These are phyloP conservation scores for Meyerozyma guilliermondii DNA, from an alignment of 1,139 yeast genomes.

Conservation along the genomic window DNA sequence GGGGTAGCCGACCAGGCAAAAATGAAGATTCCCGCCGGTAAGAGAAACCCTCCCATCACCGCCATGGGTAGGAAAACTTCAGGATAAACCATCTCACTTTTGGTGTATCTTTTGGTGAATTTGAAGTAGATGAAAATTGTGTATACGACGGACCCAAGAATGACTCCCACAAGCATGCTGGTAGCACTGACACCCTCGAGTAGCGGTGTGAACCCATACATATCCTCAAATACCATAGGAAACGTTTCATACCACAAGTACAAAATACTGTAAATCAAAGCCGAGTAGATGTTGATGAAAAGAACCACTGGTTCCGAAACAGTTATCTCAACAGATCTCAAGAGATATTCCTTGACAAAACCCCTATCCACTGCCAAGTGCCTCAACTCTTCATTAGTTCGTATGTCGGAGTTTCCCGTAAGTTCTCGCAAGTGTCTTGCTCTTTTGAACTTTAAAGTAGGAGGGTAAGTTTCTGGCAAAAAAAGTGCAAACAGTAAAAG, in stretches of 20 bases:
- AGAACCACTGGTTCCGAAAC: constrained; percentile 42
- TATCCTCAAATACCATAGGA: constrained; percentile 47
- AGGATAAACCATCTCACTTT: constrained; percentile 23
- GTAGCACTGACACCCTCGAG: constrained; percentile 45
- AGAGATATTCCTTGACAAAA: constrained; percentile 36
- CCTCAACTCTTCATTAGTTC: constrained; percentile 19
- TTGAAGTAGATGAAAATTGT: constrained; percentile 15
- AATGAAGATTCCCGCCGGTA: constrained; percentile 43
- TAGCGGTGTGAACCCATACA: constrained; percentile 43
- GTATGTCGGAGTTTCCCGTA: constrained; percentile 28
- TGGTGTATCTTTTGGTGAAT: constrained; percentile 21
- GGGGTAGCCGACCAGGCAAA: constrained; percentile 47
- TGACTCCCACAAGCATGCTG: constrained; percentile 37
- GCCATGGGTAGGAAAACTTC: constrained; percentile 41
- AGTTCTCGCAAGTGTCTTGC: constrained; percentile 30
- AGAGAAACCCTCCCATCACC: constrained; percentile 34
- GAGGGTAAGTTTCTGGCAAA: constrained; percentile 31
- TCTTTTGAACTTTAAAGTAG: constrained; percentile 30
- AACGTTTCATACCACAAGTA: constrained; percentile 60
- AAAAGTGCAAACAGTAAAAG: constrained; percentile 20
- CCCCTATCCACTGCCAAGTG: constrained; percentile 13
- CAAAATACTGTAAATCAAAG: constrained; percentile 49
- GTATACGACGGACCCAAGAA: constrained; percentile 20
- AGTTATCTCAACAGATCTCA: constrained; percentile 43
- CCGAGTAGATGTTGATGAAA: constrained; percentile 44